Conservation (phyloP, 1,284 basidiomycete genomes). For the Ustilago xerochloae region DNA sequence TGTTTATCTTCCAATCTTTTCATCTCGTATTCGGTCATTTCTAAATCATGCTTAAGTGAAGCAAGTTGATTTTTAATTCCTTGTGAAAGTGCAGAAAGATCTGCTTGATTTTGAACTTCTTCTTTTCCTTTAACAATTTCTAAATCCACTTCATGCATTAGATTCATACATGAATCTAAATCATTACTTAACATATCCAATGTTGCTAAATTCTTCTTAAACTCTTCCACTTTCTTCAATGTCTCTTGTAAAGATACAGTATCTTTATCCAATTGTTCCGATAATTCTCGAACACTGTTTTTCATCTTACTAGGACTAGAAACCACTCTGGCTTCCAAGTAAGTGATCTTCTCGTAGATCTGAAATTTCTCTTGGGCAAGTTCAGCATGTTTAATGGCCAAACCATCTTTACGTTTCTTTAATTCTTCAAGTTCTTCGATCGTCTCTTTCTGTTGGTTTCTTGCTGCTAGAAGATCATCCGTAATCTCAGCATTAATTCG, state of each 20-base stretch:
- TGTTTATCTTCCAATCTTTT: slow-evolving; percentile 48
- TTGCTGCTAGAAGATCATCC: slow-evolving; percentile 73
- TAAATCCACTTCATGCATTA: slow-evolving; percentile 56
- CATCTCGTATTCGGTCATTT: slow-evolving; percentile 52
- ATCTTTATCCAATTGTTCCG: slow-evolving; percentile 77
- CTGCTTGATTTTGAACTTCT: slow-evolving; percentile 45
- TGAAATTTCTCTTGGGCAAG: slow-evolving; percentile 55
- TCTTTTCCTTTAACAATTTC: slow-evolving; percentile 56
- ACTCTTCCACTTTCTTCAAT: slow-evolving; percentile 73
- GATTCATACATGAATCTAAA: slow-evolving; percentile 41
- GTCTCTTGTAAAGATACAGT: slow-evolving; percentile 79
- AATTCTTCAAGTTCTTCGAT: slow-evolving; percentile 54
- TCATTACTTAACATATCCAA: slow-evolving; percentile 53
- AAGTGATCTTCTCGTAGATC: slow-evolving; percentile 53
- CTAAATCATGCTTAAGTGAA: slow-evolving; percentile 42
- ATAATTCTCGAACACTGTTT: slow-evolving; percentile 43
- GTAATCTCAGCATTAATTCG: slow-evolving; percentile 84
- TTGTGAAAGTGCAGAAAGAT: slow-evolving; percentile 37
- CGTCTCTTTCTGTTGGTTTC: slow-evolving; percentile 52
- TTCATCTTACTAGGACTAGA: slow-evolving; percentile 56
- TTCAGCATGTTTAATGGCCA: slow-evolving; percentile 55
- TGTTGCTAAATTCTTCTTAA: slow-evolving; percentile 48
- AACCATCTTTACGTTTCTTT: slow-evolving; percentile 47
- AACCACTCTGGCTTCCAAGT: slow-evolving; percentile 56
- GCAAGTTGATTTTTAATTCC: slow-evolving; percentile 47